Evolutionary conservation across 441 rosid genomes (phyloP).

Genomic region (Erodium trifolium): DNA sequence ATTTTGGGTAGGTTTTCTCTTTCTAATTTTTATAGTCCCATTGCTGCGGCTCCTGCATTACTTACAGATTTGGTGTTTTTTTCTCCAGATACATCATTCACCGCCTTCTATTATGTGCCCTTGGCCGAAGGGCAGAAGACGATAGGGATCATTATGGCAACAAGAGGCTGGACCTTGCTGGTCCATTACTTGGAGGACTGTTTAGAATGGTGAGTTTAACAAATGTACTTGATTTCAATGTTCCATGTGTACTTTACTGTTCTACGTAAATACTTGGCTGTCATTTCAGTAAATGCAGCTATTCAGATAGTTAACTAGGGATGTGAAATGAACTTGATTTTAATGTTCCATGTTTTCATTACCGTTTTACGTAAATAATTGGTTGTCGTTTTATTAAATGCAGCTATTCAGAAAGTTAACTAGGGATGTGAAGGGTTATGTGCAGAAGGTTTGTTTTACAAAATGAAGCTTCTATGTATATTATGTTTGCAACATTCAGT

Average conservation of each 20-base stretch:
- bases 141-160: slow-evolving; percentile 98
- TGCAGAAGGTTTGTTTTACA: slow-evolving; percentile 65
- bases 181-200: slow-evolving; percentile 94
- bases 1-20: slow-evolving; percentile 64
- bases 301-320: slow-evolving; percentile 31
- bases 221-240: neutral
- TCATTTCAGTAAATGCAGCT: slow-evolving; percentile 45
- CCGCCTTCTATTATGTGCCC: slow-evolving; percentile 88
- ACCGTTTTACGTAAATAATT: slow-evolving; percentile 19
- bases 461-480: slow-evolving; percentile 14
- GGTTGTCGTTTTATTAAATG: slow-evolving; percentile 22
- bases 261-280: slow-evolving; percentile 19
- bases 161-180: slow-evolving; percentile 99
- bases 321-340: neutral
- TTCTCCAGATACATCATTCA: slow-evolving; percentile 74
- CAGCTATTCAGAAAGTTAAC: slow-evolving; percentile 59
- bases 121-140: slow-evolving; percentile 92
- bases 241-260: neutral
- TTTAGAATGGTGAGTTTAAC: slow-evolving; percentile 70
- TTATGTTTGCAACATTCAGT: slow-evolving; percentile 14
- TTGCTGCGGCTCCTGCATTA: slow-evolving; percentile 11
- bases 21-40: neutral
- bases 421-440: slow-evolving; percentile 29
- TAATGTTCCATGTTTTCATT: neutral
- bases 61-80: slow-evolving; percentile 8